Evolutionary conservation across 176 grass and related monocot species (phyloP).

Genomic region (Carex scoparia): DNA sequence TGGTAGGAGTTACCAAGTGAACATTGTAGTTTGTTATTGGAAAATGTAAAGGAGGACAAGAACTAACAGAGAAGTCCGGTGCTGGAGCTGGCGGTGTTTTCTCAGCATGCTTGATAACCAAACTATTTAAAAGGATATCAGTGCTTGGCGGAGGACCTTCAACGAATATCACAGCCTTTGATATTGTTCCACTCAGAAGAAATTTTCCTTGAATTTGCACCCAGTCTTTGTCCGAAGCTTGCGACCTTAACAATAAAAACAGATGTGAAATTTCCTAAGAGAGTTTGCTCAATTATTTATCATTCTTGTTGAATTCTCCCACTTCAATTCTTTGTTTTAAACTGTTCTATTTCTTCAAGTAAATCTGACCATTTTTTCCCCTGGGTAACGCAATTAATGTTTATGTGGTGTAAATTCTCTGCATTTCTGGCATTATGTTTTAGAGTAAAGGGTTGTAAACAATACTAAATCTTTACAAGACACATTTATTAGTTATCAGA

Average conservation of each 20-base stretch:
- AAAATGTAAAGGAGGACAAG: neutral
- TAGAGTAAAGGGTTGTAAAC: too few species aligned
- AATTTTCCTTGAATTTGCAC: constrained; percentile 72
- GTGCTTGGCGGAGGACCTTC: constrained; percentile 54
- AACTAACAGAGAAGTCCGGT: constrained; percentile 54
- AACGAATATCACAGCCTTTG: constrained; percentile 62
- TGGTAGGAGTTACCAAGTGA: too few species aligned
- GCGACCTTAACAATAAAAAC: constrained; percentile 17
- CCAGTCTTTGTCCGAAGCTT: constrained; percentile 71
- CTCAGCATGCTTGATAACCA: constrained; percentile 68
- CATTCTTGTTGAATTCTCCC: neutral
- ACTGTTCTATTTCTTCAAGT: neutral
- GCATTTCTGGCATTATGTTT: too few species aligned
- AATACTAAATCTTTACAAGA: too few species aligned
- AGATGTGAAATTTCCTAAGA: neutral
- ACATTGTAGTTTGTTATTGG: neutral
- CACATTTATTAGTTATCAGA: too few species aligned
- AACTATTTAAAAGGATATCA: constrained; percentile 68
- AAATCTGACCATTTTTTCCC: neutral
- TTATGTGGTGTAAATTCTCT: too few species aligned
- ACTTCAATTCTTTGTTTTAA: neutral
- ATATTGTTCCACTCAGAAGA: constrained; percentile 48
- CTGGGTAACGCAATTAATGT: too few species aligned
- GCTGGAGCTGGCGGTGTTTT: constrained; percentile 41
- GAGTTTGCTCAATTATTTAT: neutral